Evolutionary conservation across 2,329 filamentous ascomycete species (phyloP), one percentile per base, ranked within the genome.

Genomic region (Aspergillus piperis): DNA sequence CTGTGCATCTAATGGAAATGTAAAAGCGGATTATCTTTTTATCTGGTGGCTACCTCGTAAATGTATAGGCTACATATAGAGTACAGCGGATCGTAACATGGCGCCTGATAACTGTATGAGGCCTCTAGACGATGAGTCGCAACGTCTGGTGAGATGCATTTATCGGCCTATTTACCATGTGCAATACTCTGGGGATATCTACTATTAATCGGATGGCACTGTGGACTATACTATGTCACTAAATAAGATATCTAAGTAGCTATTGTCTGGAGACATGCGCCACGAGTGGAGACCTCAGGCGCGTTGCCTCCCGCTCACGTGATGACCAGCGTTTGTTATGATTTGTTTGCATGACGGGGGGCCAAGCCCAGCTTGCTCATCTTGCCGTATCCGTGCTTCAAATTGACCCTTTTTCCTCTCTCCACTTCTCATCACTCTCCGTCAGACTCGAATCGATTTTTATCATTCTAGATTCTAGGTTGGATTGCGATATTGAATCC

Each of bases 1-100:
- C 47, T 32, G 47, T 50, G 47, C 47, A 50, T 50, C 47, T 50
- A 50, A 50, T 50, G 47, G 30, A 50, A 50, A 50, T 50, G 8
- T 32, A 50, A 50, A 50, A 50, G 47, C 25, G 8, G 17, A 25
- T 50, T 30, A 11, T 50, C 25, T 32, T 27, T 50, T 27, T 32
- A 27, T 17, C 47, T 30, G 8, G n/a, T 8, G 7, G 10, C 17
- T 32, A n/a, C 3, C 10, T 23, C n/a, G 21, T 44, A 13, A 23
- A 6, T 8, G 19, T 44, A 44, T 10, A 42, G 8, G 41, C 10
- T 44, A 10, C 6, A 6, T 36, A 11, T 13, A 13, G 32, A 23
- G 5, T 36, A 13, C 5, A 13, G 32, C 8, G 10, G 41, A 6
- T 23, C 17, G 41, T 23, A 44, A 21, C 19, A 13, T 11, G 13